phyloP scores from a whole-genome alignment of 164 flowering plant genomes.

The Magnolia officinalis region DNA sequence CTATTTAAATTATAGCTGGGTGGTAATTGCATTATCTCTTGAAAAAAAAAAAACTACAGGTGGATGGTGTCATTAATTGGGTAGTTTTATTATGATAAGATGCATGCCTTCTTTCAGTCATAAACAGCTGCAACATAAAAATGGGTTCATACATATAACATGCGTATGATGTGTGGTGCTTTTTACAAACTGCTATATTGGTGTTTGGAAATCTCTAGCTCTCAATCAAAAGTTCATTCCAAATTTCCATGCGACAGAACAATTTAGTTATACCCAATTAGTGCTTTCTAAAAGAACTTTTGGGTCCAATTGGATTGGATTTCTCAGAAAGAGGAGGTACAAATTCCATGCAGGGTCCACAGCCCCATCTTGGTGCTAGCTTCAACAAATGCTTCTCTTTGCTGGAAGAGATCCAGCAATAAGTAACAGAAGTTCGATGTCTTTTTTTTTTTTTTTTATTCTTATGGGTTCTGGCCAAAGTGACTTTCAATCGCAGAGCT shows the following conservation, averaged over 20 bases:
- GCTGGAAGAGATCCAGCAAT: too few relatives aligned
- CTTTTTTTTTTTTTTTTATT: too few relatives aligned
- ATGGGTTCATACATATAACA: neutral
- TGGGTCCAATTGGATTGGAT: too few relatives aligned
- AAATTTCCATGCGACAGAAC: neutral
- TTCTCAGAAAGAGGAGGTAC: too few relatives aligned
- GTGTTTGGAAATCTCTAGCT: neutral
- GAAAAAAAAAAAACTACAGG: neutral
- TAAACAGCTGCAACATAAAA: neutral
- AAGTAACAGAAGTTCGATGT: too few relatives aligned
- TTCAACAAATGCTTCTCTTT: too few relatives aligned
- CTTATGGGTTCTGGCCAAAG: too few relatives aligned
- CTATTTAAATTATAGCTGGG: neutral
- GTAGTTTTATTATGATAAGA: neutral
- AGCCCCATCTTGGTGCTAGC: too few relatives aligned
- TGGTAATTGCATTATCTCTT: neutral
- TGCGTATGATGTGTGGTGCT: neutral
- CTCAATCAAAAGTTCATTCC: neutral
- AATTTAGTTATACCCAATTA: too few relatives aligned
- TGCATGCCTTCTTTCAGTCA: neutral
- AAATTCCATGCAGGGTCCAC: too few relatives aligned
- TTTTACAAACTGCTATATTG: neutral
- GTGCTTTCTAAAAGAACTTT: too few relatives aligned
- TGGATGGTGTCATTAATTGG: neutral
- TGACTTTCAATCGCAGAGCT: too few relatives aligned